Conservation (phyloP, 2,329 filamentous ascomycete genomes). For the Talaromyces sp. region DNA sequence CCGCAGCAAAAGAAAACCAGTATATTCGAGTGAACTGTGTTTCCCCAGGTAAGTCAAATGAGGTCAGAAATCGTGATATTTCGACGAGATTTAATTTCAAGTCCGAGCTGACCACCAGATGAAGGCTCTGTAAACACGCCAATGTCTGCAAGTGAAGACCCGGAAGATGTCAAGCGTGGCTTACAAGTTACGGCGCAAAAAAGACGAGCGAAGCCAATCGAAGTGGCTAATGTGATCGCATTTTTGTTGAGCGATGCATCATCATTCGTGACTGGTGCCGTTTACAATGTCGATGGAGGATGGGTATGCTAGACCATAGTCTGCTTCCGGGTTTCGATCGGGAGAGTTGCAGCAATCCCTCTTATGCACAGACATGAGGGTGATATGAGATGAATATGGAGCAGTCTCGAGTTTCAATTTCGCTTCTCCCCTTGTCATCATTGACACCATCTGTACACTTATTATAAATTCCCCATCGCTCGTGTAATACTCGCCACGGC, state of each 20-base stretch:
- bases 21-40: slow-evolving; percentile 39
- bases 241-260: slow-evolving; percentile 17
- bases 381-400: too few species aligned
- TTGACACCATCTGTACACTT: too few species aligned
- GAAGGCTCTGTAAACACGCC: slow-evolving; percentile 18
- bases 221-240: slow-evolving; percentile 17
- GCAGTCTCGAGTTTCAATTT: too few species aligned
- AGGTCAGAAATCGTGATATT: background rate
- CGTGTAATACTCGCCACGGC: background rate
- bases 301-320: slow-evolving; percentile 11
- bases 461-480: background rate
- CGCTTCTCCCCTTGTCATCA: too few species aligned
- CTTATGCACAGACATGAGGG: background rate
- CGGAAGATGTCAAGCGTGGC: slow-evolving; percentile 14
- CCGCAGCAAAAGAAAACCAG: slow-evolving; percentile 38
- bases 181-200: slow-evolving; percentile 15
- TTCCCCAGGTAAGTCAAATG: slow-evolving; percentile 9
- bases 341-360: too few species aligned
- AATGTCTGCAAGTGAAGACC: slow-evolving; percentile 13
- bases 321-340: too few species aligned
- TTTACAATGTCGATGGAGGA: slow-evolving; percentile 20
- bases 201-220: slow-evolving; percentile 14
- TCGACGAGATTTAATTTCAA: background rate
- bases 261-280: slow-evolving; percentile 16
- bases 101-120: background rate